Evolutionary conservation across 371 early-diverging fungal genomes (phyloP), one percentile per base, ranked within the genome.

Genomic region (Rhizopus sp.): DNA sequence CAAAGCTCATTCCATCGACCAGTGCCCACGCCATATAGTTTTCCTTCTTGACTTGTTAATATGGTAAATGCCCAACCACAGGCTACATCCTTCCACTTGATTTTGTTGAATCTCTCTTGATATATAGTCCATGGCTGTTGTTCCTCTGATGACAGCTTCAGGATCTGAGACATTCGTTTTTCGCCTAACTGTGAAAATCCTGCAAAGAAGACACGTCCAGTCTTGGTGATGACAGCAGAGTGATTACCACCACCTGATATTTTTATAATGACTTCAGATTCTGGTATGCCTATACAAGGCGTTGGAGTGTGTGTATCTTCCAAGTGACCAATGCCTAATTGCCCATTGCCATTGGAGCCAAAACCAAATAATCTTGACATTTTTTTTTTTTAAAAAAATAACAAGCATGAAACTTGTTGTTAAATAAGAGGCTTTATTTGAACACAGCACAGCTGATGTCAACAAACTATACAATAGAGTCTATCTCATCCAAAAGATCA

Each of bases 201-300:
- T 4, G 62, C 9, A 47, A 63, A 42, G 7, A 34, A 69, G 8
- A 61, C 53, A 37, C 56, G 59, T 34, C 73, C 69, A 3, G 45
- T 53, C 4, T 64, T 45, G 0, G 81, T 80, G 23, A 86, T 56
- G 10, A 84, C 42, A 0, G 80, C 82, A 0, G 88, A 73, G 55
- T 88, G 91, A 53, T 88, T 88, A 4, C 87, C 84, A 12, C 89
- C 91, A 15, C 86, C 85, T 5, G 63, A 57, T 1, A 78, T 52
- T 15, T 77, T 69, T 31, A 53, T 30, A 9, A 72, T 59, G 5
- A 56, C 29, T 29, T 64, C 64, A 33, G 57, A 32, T 0, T 35
- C 42, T 5, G 70, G 75, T 39, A 73, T 40, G 16, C 69, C 75
- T 2, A 64, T 38, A 41, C 77, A 74, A 8, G 16, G 48, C 15